Conservation (phyloP, 2,329 filamentous ascomycete species). For the Aspergillus costaricaensis region DNA sequence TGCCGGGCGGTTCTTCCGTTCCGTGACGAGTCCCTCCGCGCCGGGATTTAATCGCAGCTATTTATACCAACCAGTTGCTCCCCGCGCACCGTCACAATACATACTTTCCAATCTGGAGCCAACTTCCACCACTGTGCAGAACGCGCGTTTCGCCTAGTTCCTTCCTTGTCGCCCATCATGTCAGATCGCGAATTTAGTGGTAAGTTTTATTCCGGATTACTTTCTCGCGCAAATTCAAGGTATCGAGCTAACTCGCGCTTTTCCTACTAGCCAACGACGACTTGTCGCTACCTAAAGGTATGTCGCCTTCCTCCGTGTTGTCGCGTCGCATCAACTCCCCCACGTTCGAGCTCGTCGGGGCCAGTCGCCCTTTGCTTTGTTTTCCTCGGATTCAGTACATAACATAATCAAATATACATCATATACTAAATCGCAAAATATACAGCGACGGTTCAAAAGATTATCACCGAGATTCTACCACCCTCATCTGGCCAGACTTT, state of each 20-base stretch:
- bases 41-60: conserved; percentile 19
- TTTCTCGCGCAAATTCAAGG: conserved; percentile 13
- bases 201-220: conserved; percentile 30
- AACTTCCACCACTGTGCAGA: neutral
- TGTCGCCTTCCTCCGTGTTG: neutral
- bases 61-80: conserved; percentile 15
- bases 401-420: neutral
- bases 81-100: conserved; percentile 11
- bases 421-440: conserved; percentile 9
- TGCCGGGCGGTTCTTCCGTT: conserved; percentile 26
- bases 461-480: conserved; percentile 90
- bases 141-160: neutral
- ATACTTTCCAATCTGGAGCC: conserved; percentile 1
- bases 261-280: conserved; percentile 55
- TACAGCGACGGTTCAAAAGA: conserved; percentile 71
- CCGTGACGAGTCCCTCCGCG: conserved; percentile 19
- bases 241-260: conserved; percentile 22
- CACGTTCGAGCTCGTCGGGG: neutral
- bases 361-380: neutral
- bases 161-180: conserved; percentile 40
- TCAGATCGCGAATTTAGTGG: conserved; percentile 59
- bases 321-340: neutral
- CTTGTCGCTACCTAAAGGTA: conserved; percentile 62
- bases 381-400: neutral
- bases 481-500: conserved; percentile 77